These are phyloP conservation scores for Microcera coccophila DNA, from an alignment of 2,329 filamentous ascomycete genomes.

Conservation along the genomic window DNA sequence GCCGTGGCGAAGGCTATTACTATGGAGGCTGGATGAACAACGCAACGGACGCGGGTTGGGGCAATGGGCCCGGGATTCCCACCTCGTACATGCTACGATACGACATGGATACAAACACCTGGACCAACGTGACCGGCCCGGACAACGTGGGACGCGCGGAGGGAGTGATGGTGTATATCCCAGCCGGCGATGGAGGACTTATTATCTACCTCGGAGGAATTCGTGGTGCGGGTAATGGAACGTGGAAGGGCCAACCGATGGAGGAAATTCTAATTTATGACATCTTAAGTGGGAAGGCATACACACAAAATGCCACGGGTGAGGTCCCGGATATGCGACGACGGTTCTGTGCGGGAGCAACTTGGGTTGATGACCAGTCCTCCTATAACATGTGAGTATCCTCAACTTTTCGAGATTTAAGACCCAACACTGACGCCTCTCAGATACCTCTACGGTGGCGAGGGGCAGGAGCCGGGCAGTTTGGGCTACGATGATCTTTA, in stretches of 20 bases:
- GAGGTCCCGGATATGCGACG: conserved; percentile 48
- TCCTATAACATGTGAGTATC: conserved; percentile 60
- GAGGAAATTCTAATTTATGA: conserved; percentile 57
- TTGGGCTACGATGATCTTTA: conserved; percentile 58
- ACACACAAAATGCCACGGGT: conserved; percentile 53
- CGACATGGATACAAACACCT: conserved; percentile 49
- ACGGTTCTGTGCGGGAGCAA: conserved; percentile 58
- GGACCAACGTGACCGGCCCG: conserved; percentile 52
- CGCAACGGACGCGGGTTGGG: conserved; percentile 49
- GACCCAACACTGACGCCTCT: conserved; percentile 2
- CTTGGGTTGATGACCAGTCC: conserved; percentile 55
- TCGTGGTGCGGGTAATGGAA: conserved; percentile 47
- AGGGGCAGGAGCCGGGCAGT: conserved; percentile 43
- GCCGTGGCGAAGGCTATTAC: conserved; percentile 56
- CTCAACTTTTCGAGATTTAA: not conserved
- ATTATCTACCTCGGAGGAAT: conserved; percentile 61
- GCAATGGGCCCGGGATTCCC: conserved; percentile 41
- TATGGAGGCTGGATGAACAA: conserved; percentile 61
- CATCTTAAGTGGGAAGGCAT: conserved; percentile 55
- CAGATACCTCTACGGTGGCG: conserved; percentile 61
- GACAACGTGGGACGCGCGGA: conserved; percentile 54
- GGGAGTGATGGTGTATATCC: conserved; percentile 57
- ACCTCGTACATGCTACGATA: conserved; percentile 53
- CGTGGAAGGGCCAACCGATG: conserved; percentile 42
- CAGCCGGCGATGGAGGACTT: conserved; percentile 56